Evolutionary conservation across 345 rosid species (phyloP), one percentile per base, ranked within the genome.

Genomic region (Schrenkiella parvula): DNA sequence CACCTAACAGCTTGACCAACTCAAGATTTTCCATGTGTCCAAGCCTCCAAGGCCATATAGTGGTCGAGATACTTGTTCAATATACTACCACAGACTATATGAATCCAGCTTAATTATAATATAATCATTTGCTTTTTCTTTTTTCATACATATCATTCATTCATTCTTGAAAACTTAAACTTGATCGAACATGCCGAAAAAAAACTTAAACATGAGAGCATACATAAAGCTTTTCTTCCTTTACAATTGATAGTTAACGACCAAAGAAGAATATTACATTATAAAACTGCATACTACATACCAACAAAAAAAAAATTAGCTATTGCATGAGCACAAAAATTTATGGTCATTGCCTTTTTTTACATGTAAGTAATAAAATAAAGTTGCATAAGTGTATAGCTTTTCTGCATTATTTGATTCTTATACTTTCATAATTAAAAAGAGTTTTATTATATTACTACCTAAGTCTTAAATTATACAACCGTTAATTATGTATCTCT

Each of bases 1-100:
- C 57, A 59, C 41, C 50, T 32, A 68, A 13, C n/a, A 5, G 39
- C 78, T 74, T 67, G 78, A 47, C 63, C 32, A 32, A 21, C 39
- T 25, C 48, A 3, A 34, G 15, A 64, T 34, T 50, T 51, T 56
- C 50, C 39, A 73, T 17, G 22, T 31, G 57, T 59, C 75, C 17
- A 51, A 28, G 25, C 25, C 13, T 35, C 4, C 52, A 54, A 61
- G 54, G 53, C 44, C 53, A 71, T 39, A 47, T 39, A 47, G 55
- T 26, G 73, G 35, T 34, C 57, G 55, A 57, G n/a, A 7, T 26
- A 14, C 50, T 39, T 42, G 28, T 34, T 1, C 41, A 18, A 13
- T 18, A 18, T 7, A 39, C 8, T 2, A 18, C 62, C 14, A 6
- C 13, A 38, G 28, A 14, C 8, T 25, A 25, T 11, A 15, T 26